Evolutionary conservation across 1,284 basidiomycete genomes (phyloP).

Genomic region (Papiliotrema nemorosa): DNA sequence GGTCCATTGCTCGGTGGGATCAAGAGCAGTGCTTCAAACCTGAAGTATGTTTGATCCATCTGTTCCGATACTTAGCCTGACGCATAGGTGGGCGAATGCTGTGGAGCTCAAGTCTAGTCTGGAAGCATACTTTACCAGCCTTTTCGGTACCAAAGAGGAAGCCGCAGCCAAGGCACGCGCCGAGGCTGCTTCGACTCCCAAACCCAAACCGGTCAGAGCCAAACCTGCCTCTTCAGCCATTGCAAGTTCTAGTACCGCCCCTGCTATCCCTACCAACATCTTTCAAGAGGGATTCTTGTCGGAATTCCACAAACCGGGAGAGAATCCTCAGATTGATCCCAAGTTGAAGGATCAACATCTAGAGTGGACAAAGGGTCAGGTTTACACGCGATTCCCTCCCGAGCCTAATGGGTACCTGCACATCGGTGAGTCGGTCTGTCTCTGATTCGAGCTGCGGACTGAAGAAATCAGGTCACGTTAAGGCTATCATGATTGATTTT

Average conservation of each 20-base stretch:
- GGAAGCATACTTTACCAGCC: conserved; percentile 69
- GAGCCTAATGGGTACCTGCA: conserved; percentile 97
- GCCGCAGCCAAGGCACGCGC: conserved; percentile 68
- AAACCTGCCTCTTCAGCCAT: conserved; percentile 45
- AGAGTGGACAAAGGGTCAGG: conserved; percentile 71
- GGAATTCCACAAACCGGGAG: conserved; percentile 87
- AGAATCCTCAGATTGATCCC: conserved; percentile 81
- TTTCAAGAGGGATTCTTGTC: conserved; percentile 96
- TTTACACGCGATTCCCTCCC: conserved; percentile 96
- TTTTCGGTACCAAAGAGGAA: conserved; percentile 73
- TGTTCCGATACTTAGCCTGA: not conserved
- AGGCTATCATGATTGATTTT: conserved; percentile 98
- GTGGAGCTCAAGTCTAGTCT: conserved; percentile 85
- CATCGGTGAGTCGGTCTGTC: conserved; percentile 56
- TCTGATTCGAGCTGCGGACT: not conserved
- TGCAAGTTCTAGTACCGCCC: conserved; percentile 26
- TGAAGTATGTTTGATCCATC: conserved; percentile 45
- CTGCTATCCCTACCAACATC: conserved; percentile 55
- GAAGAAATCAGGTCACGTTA: conserved; percentile 67
- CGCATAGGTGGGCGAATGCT: conserved; percentile 75
- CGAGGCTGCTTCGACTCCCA: conserved; percentile 64
- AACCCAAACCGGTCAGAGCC: conserved; percentile 55
- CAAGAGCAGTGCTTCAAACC: conserved; percentile 59
- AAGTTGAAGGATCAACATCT: conserved; percentile 79
- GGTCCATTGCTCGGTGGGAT: conserved; percentile 68